A percentile compares a stretch with the other conserved stretches of the same genome.
These are phyloP conservation scores for Fagus sylvatica DNA, from an alignment of 306 rosid genomes.

Conservation along the genomic window DNA sequence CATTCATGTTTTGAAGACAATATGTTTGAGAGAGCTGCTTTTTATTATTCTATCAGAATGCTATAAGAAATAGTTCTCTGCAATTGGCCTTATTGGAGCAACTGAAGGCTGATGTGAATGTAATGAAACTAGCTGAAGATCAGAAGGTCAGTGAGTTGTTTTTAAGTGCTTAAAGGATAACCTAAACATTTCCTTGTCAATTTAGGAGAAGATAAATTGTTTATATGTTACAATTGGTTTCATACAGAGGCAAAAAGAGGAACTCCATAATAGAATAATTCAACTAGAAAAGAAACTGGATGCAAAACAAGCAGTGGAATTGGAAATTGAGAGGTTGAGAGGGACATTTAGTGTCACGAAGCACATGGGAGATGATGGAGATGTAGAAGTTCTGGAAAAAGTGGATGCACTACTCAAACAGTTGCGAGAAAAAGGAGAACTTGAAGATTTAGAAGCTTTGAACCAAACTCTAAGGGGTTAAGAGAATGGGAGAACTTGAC, in stretches of 20 bases:
- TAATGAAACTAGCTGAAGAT: slow-evolving; percentile 86
- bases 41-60: slow-evolving; percentile 53
- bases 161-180: slow-evolving; percentile 23
- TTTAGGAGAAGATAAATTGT: slow-evolving; percentile 27
- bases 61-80: slow-evolving; percentile 64
- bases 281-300: slow-evolving; percentile 77
- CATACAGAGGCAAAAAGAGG: slow-evolving; percentile 83
- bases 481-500: slow-evolving; percentile 97
- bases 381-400: slow-evolving; percentile 69
- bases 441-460: slow-evolving; percentile 60
- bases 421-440: slow-evolving; percentile 78
- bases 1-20: slow-evolving; percentile 10
- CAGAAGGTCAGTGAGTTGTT: slow-evolving; percentile 73
- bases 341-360: slow-evolving; percentile 76
- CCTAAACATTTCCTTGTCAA: slow-evolving; percentile 27
- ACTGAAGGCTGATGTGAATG: slow-evolving; percentile 66
- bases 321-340: slow-evolving; percentile 87
- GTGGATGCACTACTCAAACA: slow-evolving; percentile 59
- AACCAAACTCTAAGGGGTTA: slow-evolving; percentile 79
- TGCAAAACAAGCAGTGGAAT: slow-evolving; percentile 78
- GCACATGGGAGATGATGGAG: slow-evolving; percentile 81
- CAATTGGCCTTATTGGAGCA: slow-evolving; percentile 87
- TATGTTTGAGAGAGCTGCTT: slow-evolving; percentile 24
- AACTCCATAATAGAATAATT: slow-evolving; percentile 71
- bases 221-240: slow-evolving; percentile 32